Conservation (phyloP, 768 basidiomycete species). For the Plicaturopsis crispa region DNA sequence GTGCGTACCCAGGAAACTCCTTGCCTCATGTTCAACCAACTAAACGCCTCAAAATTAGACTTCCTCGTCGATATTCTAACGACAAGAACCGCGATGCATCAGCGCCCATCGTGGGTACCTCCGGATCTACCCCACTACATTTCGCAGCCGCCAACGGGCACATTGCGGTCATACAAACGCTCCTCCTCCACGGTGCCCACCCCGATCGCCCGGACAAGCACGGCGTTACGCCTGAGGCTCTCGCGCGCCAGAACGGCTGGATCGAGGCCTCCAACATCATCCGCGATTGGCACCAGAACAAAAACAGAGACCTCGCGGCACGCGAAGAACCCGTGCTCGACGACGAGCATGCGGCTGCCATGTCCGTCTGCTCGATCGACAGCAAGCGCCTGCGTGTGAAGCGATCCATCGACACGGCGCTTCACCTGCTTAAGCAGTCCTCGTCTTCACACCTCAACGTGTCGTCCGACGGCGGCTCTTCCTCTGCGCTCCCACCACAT, state of each 20-base stretch:
- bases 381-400: conserved; percentile 62
- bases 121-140: conserved; percentile 93
- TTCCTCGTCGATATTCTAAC: conserved; percentile 68
- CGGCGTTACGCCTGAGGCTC: conserved; percentile 78
- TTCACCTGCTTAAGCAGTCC: conserved; percentile 37
- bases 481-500: conserved; percentile 10
- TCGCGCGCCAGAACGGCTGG: conserved; percentile 79
- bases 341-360: conserved; percentile 14
- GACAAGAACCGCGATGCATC: conserved; percentile 60
- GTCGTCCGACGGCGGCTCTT: conserved; percentile 8
- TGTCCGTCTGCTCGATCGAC: conserved; percentile 5
- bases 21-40: conserved; percentile 7
- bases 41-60: conserved; percentile 37
- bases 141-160: conserved; percentile 97
- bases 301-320: conserved; percentile 55
- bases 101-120: conserved; percentile 67
- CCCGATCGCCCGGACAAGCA: conserved; percentile 84
- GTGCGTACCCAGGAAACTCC: conserved; percentile 29
- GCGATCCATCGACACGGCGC: conserved; percentile 69
- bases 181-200: conserved; percentile 80
- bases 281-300: conserved; percentile 55
- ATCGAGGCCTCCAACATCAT: conserved; percentile 70
- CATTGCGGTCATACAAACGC: conserved; percentile 62
- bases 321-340: conserved; percentile 27
- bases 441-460: conserved; percentile 11